These are phyloP conservation scores for Castanea crenata DNA, from an alignment of 306 rosid species.

Conservation along the genomic window DNA sequence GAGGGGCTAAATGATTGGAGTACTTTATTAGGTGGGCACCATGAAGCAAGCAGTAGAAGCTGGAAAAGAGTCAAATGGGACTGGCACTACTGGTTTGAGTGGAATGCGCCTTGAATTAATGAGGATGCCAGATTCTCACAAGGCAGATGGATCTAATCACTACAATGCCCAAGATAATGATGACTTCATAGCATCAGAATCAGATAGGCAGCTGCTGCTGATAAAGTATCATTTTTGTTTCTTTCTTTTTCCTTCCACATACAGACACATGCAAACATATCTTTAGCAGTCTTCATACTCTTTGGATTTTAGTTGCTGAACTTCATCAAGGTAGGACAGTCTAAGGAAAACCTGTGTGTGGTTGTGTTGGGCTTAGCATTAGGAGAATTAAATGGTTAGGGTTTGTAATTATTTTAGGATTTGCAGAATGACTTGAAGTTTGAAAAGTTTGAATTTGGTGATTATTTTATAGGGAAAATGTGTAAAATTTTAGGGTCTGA, in stretches of 20 bases:
- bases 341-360: no score
- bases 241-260: background rate
- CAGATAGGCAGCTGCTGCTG: constrained; percentile 93
- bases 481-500: no score
- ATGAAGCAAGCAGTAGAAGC: constrained; percentile 61
- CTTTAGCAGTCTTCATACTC: background rate
- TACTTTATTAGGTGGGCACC: constrained; percentile 54
- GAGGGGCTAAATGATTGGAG: constrained; percentile 25
- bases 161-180: constrained; percentile 57
- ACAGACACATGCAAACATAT: background rate
- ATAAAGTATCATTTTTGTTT: constrained; percentile 54
- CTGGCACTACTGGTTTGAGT: constrained; percentile 41
- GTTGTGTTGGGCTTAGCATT: no score
- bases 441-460: no score
- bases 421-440: no score
- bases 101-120: constrained; percentile 81
- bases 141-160: constrained; percentile 48
- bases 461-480: no score
- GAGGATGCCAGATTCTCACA: constrained; percentile 77
- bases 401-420: no score
- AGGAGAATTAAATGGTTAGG: no score
- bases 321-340: background rate
- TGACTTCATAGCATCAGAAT: constrained; percentile 86
- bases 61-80: constrained; percentile 48
- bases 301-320: background rate